phyloP scores from a whole-genome alignment of 2,329 filamentous ascomycete genomes.

The Scopulariopsis brevicaulis region DNA sequence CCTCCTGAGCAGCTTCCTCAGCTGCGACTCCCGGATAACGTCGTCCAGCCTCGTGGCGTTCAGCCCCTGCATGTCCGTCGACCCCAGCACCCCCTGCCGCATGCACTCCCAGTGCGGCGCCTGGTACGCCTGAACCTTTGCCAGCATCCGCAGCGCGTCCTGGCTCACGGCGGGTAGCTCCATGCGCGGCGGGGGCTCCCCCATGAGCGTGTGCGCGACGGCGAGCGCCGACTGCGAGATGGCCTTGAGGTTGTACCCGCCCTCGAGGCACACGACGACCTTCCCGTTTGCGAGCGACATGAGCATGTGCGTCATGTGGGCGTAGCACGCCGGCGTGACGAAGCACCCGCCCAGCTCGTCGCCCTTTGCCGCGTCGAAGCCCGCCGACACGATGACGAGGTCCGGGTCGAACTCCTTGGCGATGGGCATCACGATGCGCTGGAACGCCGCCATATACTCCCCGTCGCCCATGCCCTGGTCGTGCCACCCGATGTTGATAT shows the following conservation, averaged over 20 bases:
- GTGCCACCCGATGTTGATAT: slow-evolving; percentile 58
- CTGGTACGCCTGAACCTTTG: slow-evolving; percentile 48
- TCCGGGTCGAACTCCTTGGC: slow-evolving; percentile 89
- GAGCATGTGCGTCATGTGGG: slow-evolving; percentile 98
- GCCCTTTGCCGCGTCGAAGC: slow-evolving; percentile 90
- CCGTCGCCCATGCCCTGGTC: slow-evolving; percentile 82
- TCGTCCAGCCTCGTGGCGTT: slow-evolving; percentile 61
- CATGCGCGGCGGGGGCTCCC: slow-evolving; percentile 68
- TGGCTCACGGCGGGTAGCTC: slow-evolving; percentile 43
- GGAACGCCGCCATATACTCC: slow-evolving; percentile 94
- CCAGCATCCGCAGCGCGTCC: slow-evolving; percentile 43
- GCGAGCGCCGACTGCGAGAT: slow-evolving; percentile 89
- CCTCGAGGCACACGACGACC: slow-evolving; percentile 85
- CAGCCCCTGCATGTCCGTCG: slow-evolving; percentile 37
- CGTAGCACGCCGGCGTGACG: slow-evolving; percentile 83
- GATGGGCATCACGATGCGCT: slow-evolving; percentile 93
- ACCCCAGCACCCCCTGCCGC: slow-evolving; percentile 52
- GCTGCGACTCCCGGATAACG: slow-evolving; percentile 67
- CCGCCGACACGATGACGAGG: slow-evolving; percentile 87
- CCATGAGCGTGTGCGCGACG: slow-evolving; percentile 88
- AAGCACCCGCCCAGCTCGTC: slow-evolving; percentile 90
- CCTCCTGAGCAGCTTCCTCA: slow-evolving; percentile 56
- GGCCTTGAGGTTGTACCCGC: slow-evolving; percentile 86
- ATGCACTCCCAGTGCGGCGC: slow-evolving; percentile 81
- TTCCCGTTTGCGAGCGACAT: slow-evolving; percentile 90